Base-by-base conservation (phyloP, 129 eudicot species). In the Artemisia annua region DNA sequence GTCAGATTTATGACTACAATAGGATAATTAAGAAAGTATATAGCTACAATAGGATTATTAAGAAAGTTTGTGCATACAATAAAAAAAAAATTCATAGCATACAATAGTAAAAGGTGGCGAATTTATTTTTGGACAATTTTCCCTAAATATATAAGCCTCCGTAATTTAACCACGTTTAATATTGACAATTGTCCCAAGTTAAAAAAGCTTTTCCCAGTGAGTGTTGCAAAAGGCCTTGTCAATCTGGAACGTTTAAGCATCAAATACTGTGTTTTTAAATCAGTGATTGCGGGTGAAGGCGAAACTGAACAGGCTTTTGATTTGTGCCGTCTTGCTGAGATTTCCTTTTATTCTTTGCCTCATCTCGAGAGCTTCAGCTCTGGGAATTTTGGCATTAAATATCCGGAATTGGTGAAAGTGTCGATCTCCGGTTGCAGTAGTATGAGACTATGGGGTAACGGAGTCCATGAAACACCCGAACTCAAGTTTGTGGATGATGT, bases 201-300 rank as follows among this genome's bases (percentile, higher is more conserved):
- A 56, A 11, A n/a, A 16, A 56, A 4, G 19, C 11, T 56, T 17
- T 18, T 56, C 11, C 10, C 62, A 2, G 1, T 11, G 39, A 22
- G 65, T 11, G 35, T 59, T 7, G 65, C 65, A 59, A 12, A 59
- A 59, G 65, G 65, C 7, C 65, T 59, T 59, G 65, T 24, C 39
- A 20, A 20, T 2, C 65, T 59, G 2, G 4, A 59, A 14, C 5
- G 26, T 3, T 10, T 59, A 22, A 8, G 4, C 11, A 59, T 59
- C n/a, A 11, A 0, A 1, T 20, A 9, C 11, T 24, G 65, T 11
- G 32, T 1, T 9, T 11, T 59, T 20, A 35, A 59, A n/a, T 15
- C 11, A 12, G 65, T 59, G 65, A 59, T 59, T 24, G 11, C 1
- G 7, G 44, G 3, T 26, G 66, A 26, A 60, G 11, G 3, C 2